Evolutionary conservation across 108 stramenopile species (phyloP), one percentile per base, ranked within the genome.

Genomic region (Schizochytrium sp.): DNA sequence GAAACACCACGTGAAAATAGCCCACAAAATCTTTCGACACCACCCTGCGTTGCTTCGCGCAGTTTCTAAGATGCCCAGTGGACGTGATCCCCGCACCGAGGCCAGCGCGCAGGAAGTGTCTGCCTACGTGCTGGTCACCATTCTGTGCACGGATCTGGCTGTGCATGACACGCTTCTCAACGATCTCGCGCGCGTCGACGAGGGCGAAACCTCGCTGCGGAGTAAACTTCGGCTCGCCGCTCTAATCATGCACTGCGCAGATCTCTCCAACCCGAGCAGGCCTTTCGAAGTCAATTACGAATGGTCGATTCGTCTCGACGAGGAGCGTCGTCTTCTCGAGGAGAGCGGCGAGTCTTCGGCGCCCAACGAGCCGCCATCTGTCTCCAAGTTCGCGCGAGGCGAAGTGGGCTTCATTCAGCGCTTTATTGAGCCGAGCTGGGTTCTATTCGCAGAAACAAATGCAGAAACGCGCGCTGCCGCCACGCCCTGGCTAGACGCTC

Each of bases 21-120:
- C 76, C 10, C 76, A 53, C 76, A 83, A 83, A 45, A n/a, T 83
- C 48, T 53, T 83, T 18, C 76, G 76, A 23, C 76, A 83, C 76
- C 76, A 83, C 28, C 48, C 76, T 6, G 76, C 16, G n/a, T 6
- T 83, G 6, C 23, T 83, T 43, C 19, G 76, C 6, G 45, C 48
- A 2, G 28, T 83, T 23, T 47, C 76, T 6, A 55, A 34, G 4
- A 41, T 14, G 63, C 16, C 44, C 25, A 6, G 16, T n/a, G 63
- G 48, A 18, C 12, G 3, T 23, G 76, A 23, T 23, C 18, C 23
- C 3, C 16, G 43, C n/a, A 83, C 14, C n/a, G 63, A 69, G 8
- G 63, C 34, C 34, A 23, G 63, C 41, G 25, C 25, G 63, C 63
- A 69, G 3, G 25, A 53, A 12, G 48, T 83, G 12, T 83, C 76